These are phyloP conservation scores for Colletotrichum australisinense DNA, from an alignment of 2,329 filamentous ascomycete genomes.

Conservation along the genomic window DNA sequence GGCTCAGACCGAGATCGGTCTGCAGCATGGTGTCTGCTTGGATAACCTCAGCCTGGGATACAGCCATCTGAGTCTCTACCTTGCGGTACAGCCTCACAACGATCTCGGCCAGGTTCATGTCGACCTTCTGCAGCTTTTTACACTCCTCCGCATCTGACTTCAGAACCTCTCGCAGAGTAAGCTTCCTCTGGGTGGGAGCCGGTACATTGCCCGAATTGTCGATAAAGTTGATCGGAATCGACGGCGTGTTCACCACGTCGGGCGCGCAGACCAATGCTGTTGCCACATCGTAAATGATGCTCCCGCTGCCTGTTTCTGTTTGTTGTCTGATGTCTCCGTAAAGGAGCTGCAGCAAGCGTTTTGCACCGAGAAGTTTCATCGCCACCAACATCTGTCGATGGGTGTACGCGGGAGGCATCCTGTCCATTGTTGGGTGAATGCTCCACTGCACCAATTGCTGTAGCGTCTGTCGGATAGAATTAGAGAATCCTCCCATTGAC, in stretches of 20 bases:
- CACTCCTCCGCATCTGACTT: slow-evolving; percentile 69
- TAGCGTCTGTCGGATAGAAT: slow-evolving; percentile 70
- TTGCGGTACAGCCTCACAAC: slow-evolving; percentile 71
- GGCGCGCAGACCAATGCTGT: slow-evolving; percentile 77
- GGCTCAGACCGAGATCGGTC: slow-evolving; percentile 53
- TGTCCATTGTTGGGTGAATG: slow-evolving; percentile 64
- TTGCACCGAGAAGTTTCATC: slow-evolving; percentile 70
- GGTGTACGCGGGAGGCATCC: slow-evolving; percentile 74
- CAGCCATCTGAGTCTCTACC: slow-evolving; percentile 73
- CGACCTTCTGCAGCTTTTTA: slow-evolving; percentile 65
- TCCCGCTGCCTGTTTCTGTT: slow-evolving; percentile 67
- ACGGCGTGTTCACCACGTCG: slow-evolving; percentile 60
- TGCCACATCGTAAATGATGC: slow-evolving; percentile 75
- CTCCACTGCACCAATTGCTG: slow-evolving; percentile 76
- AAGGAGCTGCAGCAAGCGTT: slow-evolving; percentile 69
- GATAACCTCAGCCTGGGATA: slow-evolving; percentile 46
- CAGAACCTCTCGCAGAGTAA: slow-evolving; percentile 71
- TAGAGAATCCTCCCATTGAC: slow-evolving; percentile 69
- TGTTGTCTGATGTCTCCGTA: slow-evolving; percentile 76
- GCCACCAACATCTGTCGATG: slow-evolving; percentile 76
- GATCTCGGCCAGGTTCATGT: slow-evolving; percentile 68
- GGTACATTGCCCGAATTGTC: slow-evolving; percentile 50
- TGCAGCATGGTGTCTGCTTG: slow-evolving; percentile 56
- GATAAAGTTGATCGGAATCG: slow-evolving; percentile 44
- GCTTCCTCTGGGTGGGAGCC: slow-evolving; percentile 55